phyloP scores from a whole-genome alignment of 1,139 yeast species.

The Geotrichum fermentans region DNA sequence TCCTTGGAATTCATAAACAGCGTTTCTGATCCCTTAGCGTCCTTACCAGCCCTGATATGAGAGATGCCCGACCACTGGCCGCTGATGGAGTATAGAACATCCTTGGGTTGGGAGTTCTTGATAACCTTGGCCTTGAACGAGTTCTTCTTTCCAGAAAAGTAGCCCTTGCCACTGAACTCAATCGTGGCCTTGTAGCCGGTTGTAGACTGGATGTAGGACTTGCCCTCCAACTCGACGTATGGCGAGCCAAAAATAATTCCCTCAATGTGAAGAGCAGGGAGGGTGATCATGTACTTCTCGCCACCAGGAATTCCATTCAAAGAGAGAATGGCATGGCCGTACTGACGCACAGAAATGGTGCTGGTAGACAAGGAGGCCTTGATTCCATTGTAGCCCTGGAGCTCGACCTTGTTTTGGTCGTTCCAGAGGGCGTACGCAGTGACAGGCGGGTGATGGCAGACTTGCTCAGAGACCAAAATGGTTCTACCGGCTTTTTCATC shows the following conservation, averaged over 20 bases:
- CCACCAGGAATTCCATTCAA: conserved; percentile 47
- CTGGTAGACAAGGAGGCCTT: conserved; percentile 79
- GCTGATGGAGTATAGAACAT: conserved; percentile 66
- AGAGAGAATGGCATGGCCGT: conserved; percentile 78
- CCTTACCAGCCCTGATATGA: conserved; percentile 34
- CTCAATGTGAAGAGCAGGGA: conserved; percentile 94
- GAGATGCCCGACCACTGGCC: conserved; percentile 94
- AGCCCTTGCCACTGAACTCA: conserved; percentile 89
- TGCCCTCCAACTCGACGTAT: conserved; percentile 76
- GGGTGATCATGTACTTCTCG: conserved; percentile 74
- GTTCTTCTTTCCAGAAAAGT: conserved; percentile 93
- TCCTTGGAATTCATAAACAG: conserved; percentile 67
- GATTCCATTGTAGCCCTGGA: conserved; percentile 87
- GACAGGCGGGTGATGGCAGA: conserved; percentile 92
- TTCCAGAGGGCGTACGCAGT: conserved; percentile 81
- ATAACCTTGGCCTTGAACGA: conserved; percentile 79
- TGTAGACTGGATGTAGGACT: conserved; percentile 73
- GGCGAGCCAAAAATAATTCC: conserved; percentile 89
- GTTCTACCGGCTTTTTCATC: conserved; percentile 46
- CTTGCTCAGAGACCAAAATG: conserved; percentile 78
- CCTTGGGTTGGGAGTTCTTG: conserved; percentile 51
- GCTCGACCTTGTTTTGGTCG: conserved; percentile 58
- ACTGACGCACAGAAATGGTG: conserved; percentile 78
- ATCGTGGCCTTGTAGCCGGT: conserved; percentile 69
- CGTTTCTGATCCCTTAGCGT: conserved; percentile 38